Conservation (phyloP, 2,329 filamentous ascomycete species). For the Aureobasidium uvarum region DNA sequence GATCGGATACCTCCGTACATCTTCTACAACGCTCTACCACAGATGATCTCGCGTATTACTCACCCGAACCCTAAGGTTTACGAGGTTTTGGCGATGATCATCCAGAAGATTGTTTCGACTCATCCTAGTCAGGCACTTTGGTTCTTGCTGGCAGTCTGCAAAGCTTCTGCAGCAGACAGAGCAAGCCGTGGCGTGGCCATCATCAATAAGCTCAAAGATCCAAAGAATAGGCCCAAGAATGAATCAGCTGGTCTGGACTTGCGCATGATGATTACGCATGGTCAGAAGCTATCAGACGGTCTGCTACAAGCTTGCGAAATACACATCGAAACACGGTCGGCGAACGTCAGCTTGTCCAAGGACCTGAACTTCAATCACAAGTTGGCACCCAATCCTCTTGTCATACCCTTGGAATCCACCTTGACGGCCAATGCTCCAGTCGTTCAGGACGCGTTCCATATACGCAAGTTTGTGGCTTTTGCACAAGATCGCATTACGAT, state of each 20-base stretch:
- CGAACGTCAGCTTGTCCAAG: slow-evolving; percentile 70
- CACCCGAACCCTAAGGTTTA: slow-evolving; percentile 79
- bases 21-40: slow-evolving; percentile 80
- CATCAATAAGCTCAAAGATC: slow-evolving; percentile 46
- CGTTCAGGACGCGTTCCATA: slow-evolving; percentile 65
- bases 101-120: slow-evolving; percentile 78
- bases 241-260: slow-evolving; percentile 60
- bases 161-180: slow-evolving; percentile 72
- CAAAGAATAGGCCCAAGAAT: slow-evolving; percentile 56
- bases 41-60: slow-evolving; percentile 93
- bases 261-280: slow-evolving; percentile 68
- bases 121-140: slow-evolving; percentile 91
- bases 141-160: slow-evolving; percentile 84
- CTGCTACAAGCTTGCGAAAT: slow-evolving; percentile 77
- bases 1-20: slow-evolving; percentile 69
- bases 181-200: slow-evolving; percentile 50
- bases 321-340: slow-evolving; percentile 67
- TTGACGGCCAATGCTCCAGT: slow-evolving; percentile 77
- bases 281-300: slow-evolving; percentile 79
- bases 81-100: slow-evolving; percentile 71
- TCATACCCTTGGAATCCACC: slow-evolving; percentile 83
- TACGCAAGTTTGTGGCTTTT: slow-evolving; percentile 78
- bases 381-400: slow-evolving; percentile 74
- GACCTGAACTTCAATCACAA: slow-evolving; percentile 84
- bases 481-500: slow-evolving; percentile 84